phyloP scores from a whole-genome alignment of 768 basidiomycete species.

The Exsudoporus frostii region DNA sequence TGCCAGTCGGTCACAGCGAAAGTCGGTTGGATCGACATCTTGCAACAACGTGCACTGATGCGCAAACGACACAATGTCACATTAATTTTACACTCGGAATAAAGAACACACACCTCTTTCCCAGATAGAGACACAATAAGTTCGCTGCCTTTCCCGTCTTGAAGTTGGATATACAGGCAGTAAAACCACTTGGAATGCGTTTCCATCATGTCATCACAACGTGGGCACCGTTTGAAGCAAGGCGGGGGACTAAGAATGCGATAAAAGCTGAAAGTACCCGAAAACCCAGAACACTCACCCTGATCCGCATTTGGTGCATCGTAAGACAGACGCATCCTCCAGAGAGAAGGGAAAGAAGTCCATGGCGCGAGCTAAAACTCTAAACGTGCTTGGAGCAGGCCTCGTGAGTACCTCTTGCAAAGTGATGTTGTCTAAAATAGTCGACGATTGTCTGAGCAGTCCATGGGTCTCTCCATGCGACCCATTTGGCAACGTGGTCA shows the following conservation, averaged over 20 bases:
- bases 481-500: background rate
- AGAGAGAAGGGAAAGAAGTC: slow-evolving; percentile 56
- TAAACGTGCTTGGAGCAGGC: slow-evolving; percentile 37
- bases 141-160: slow-evolving; percentile 45
- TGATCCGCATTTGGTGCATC: slow-evolving; percentile 51
- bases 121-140: slow-evolving; percentile 50
- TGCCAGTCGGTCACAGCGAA: slow-evolving; percentile 39
- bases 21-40: slow-evolving; percentile 42
- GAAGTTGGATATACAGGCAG: slow-evolving; percentile 46
- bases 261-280: background rate
- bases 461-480: slow-evolving; percentile 3
- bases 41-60: slow-evolving; percentile 43
- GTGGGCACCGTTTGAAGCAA: slow-evolving; percentile 42
- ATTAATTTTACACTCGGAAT: background rate
- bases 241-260: slow-evolving; percentile 40
- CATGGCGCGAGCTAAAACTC: slow-evolving; percentile 46
- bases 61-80: background rate
- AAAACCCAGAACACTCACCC: slow-evolving; percentile 36
- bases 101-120: slow-evolving; percentile 36
- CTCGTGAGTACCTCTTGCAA: slow-evolving; percentile 38
- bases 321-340: slow-evolving; percentile 43
- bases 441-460: background rate
- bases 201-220: slow-evolving; percentile 52
- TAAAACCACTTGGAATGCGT: slow-evolving; percentile 49
- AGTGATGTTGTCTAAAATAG: slow-evolving; percentile 15